Base-by-base conservation (phyloP, 345 rosid genomes). In the Punica granatum region DNA sequence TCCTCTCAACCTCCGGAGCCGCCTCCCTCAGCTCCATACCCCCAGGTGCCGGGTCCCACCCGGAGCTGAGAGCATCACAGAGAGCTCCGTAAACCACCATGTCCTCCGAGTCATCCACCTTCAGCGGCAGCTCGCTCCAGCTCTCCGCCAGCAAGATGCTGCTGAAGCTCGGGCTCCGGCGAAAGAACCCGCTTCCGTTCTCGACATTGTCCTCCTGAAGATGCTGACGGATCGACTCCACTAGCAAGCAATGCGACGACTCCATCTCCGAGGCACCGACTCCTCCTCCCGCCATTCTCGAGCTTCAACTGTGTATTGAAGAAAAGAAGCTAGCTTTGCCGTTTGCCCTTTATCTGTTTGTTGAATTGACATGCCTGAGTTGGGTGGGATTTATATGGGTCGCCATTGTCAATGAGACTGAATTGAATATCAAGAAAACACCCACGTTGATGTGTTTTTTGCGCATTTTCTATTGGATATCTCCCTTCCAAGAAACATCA, bases 71-170 rank as follows among this genome's bases (percentile, higher is more conserved):
- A 2, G 84, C 84, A 25, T 75, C 81, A 5, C 72, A 65, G 54
- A 80, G 75, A 64, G 70, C 66, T 23, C 74, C 53, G 44, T 73
- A 60, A 9, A 81, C 74, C 9, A 81, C 5, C 82, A 78, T 81
- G 15, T 78, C 84, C 60, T 78, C 82, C 0, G 80, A 78, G 51
- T 81, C 80, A 28, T 81, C 71, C 5, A 71, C 67, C 64, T 74
- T 63, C 21, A 78, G 65, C 0, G 82, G 80, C 19, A 81, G 70
- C 9, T 81, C 78, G 21, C 82, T 76, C 82, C 85, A 81, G n/a
- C 65, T 73, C 1, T 78, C 82, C 1, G 67, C 43, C 23, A 67
- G 67, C 66, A 73, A 67, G 70, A 76, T 49, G 44, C 76, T 74
- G 59, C 76, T 23, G 58, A 76, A 78, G 72, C 85, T 81, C 21